Evolutionary conservation across 805 yeast species (phyloP).

Genomic region (Wickerhamomyces silvicola): DNA sequence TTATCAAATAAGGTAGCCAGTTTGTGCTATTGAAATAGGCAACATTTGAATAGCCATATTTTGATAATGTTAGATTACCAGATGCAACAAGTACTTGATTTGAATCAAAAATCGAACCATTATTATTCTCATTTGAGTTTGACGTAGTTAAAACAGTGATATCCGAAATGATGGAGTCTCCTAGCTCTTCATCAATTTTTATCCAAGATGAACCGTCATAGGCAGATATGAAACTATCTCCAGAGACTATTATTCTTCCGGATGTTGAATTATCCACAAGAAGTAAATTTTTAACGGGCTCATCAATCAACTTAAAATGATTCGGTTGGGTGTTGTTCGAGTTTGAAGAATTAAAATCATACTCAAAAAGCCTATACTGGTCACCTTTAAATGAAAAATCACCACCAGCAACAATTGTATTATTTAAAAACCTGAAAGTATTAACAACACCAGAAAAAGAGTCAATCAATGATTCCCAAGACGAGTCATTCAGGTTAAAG

Average conservation of each 20-base stretch:
- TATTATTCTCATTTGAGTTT: conserved; percentile 24
- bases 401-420: conserved; percentile 45
- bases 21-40: conserved; percentile 58
- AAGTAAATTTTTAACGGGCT: conserved; percentile 33
- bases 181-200: conserved; percentile 31
- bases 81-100: conserved; percentile 45
- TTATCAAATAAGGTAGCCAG: conserved; percentile 62
- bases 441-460: conserved; percentile 46
- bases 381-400: conserved; percentile 37
- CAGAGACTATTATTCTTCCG: conserved; percentile 38
- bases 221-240: conserved; percentile 29
- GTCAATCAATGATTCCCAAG: conserved; percentile 43
- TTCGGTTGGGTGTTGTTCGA: conserved; percentile 20
- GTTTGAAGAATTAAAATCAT: conserved; percentile 45
- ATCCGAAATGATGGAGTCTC: conserved; percentile 37
- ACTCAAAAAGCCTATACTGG: conserved; percentile 40
- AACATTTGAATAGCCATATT: conserved; percentile 51
- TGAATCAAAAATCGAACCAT: conserved; percentile 34
- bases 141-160: conserved; percentile 34
- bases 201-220: conserved; percentile 45
- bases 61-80: conserved; percentile 45
- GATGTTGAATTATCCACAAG: conserved; percentile 39
- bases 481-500: conserved; percentile 44
- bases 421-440: conserved; percentile 42
- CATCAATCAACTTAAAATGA: conserved; percentile 13